Percentiles rank a stretch among this genome's conserved stretches.
Conservation (phyloP, 345 rosid species). For the Camelina sativa region DNA sequence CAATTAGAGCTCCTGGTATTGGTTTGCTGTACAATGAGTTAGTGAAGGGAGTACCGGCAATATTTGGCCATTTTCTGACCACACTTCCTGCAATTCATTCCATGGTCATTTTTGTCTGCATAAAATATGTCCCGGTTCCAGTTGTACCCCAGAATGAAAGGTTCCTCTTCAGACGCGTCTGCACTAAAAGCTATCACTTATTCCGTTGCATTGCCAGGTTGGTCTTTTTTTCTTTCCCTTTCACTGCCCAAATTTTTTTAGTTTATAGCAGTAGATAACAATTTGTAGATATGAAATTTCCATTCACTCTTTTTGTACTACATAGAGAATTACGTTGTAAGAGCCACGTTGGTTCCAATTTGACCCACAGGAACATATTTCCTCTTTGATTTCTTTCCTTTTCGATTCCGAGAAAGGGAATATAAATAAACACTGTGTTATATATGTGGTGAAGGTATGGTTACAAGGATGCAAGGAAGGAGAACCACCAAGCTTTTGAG, state of each 20-base stretch:
- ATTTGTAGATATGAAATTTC: no score
- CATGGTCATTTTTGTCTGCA: slow-evolving; percentile 94
- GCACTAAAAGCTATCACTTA: slow-evolving; percentile 86
- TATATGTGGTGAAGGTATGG: slow-evolving; percentile 68
- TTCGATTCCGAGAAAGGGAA: neutral
- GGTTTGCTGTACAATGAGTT: slow-evolving; percentile 95
- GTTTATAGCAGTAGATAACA: no score
- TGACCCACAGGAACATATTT: slow-evolving; percentile 1
- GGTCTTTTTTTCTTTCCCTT: slow-evolving; percentile 15
- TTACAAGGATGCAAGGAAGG: slow-evolving; percentile 93
- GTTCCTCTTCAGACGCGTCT: slow-evolving; percentile 94
- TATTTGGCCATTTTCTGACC: slow-evolving; percentile 95
- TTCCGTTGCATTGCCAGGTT: slow-evolving; percentile 99
- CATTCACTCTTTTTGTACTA: no score
- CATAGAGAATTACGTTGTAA: no score
- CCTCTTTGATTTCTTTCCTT: neutral
- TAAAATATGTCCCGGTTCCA: slow-evolving; percentile 96
- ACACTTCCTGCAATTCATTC: slow-evolving; percentile 99
- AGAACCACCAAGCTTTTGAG: slow-evolving; percentile 93
- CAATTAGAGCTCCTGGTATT: slow-evolving; percentile 97
- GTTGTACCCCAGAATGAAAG: slow-evolving; percentile 94
- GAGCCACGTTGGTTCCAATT: no score
- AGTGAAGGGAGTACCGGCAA: slow-evolving; percentile 92
- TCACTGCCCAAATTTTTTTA: no score
- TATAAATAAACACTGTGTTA: neutral